Evolutionary conservation across 1,284 basidiomycete genomes (phyloP), one percentile per base, ranked within the genome.

Genomic region (Cryptococcus sp.): DNA sequence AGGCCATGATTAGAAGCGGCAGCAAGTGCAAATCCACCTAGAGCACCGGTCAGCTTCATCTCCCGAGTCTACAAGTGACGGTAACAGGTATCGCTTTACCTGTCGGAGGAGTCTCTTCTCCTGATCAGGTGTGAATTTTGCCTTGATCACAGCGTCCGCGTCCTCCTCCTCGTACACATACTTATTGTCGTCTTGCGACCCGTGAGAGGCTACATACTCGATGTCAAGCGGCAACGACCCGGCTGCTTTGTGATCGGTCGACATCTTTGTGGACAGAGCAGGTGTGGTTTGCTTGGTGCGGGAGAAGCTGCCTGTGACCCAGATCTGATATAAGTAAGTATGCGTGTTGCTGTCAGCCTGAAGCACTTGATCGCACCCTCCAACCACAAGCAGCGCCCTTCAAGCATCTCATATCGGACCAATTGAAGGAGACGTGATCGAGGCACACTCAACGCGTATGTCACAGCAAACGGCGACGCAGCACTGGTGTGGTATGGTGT

Each of bases 1-100:
- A 63, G 16, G 62, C 53, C 13, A 55, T 20, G 21, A 63, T 57
- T n/a, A 63, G 42, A 45, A 63, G 46, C 1, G 62, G 62, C 28
- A 63, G 50, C 28, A 62, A 35, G 28, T 46, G 46, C 48, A 49
- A 33, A 33, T 59, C 61, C 39, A 62, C 50, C 52, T 56, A 18
- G 15, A 23, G n/a, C 12, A 33, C 28, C 5, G 28, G 28, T 33
- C 28, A 33, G 28, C 28, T 33, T 33, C 4, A 33, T 33, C 4
- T 6, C 18, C 4, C 3, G 42, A 11, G 42, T 15, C 13, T 18
- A 23, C 42, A 20, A 18, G 3, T 9, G 42, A 44, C n/a, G 12
- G n/a, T 12, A 12, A 4, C 3, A 20, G 20, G n/a, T 5, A 23
- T 3, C 15, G 42, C n/a, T 18, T 12, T 18, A 44, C 42, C n/a